These are phyloP conservation scores for Vitis hybrid DNA, from an alignment of 177 flowering plant genomes.

Conservation along the genomic window DNA sequence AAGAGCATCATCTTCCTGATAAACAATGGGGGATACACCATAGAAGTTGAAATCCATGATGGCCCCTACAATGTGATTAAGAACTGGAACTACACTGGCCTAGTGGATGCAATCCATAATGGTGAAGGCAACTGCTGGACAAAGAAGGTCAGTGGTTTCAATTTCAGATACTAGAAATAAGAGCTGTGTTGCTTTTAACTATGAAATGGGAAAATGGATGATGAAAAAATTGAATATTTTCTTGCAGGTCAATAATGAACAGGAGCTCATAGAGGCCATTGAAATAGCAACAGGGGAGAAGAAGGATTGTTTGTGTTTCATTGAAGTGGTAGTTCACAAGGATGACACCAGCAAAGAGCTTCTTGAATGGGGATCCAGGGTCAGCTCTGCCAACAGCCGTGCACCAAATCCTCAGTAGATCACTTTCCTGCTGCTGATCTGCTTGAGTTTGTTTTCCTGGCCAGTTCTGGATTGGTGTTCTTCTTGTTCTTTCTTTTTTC, in stretches of 20 bases:
- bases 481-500: neutral
- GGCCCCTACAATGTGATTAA: conserved; percentile 50
- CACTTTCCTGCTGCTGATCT: neutral
- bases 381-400: conserved; percentile 43
- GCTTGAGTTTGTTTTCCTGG: neutral
- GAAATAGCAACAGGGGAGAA: conserved; percentile 30
- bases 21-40: conserved; percentile 51
- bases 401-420: conserved; percentile 40
- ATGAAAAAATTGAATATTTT: neutral
- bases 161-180: neutral
- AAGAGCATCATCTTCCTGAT: conserved; percentile 38
- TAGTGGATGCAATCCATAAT: conserved; percentile 42
- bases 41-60: conserved; percentile 48
- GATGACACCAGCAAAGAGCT: conserved; percentile 50
- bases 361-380: conserved; percentile 51
- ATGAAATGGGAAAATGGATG: too few species aligned
- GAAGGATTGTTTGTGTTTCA: conserved; percentile 39
- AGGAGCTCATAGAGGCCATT: conserved; percentile 35
- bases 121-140: conserved; percentile 49
- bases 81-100: conserved; percentile 46
- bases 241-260: conserved; percentile 25
- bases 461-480: neutral
- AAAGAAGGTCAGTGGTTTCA: conserved; percentile 20
- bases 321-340: conserved; percentile 42
- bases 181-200: neutral